Conservation (phyloP, 176 grass and related monocot genomes). For the Oryza brachyantha region DNA sequence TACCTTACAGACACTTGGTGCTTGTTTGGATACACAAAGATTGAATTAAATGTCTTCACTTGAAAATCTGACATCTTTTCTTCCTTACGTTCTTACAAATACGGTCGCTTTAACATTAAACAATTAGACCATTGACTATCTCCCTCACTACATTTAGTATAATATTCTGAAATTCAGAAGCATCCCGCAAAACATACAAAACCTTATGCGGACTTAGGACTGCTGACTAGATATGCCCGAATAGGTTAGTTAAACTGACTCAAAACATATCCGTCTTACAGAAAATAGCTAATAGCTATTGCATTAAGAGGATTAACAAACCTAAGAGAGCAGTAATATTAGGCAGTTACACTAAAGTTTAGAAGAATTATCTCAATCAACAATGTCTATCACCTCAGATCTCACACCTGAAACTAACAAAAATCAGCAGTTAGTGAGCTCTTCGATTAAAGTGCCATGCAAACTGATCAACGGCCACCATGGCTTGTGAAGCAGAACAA, state of each 20-base stretch:
- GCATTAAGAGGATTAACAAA: not conserved
- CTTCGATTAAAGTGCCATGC: constrained; percentile 59
- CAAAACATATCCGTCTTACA: constrained; percentile 1
- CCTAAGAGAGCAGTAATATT: not conserved
- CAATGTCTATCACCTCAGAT: not conserved
- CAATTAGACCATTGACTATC: not conserved
- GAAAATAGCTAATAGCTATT: not conserved
- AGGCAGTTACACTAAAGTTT: not conserved
- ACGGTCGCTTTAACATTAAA: not conserved
- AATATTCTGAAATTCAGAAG: not conserved
- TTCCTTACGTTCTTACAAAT: not conserved
- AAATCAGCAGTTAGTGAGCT: constrained; percentile 42
- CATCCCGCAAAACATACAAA: not conserved
- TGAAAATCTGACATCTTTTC: too few species aligned
- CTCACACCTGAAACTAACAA: not conserved
- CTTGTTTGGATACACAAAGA: too few species aligned
- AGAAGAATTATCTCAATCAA: not conserved
- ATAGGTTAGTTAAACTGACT: not conserved
- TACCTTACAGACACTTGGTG: not conserved
- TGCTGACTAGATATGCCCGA: not conserved
- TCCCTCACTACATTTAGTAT: not conserved
- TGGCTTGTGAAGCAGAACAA: constrained; percentile 70
- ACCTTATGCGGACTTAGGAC: not conserved
- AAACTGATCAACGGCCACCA: constrained; percentile 78
- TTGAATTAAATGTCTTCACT: too few species aligned